Base-by-base conservation (phyloP, 2,329 filamentous ascomycete species). In the Aspergillus awamori region DNA sequence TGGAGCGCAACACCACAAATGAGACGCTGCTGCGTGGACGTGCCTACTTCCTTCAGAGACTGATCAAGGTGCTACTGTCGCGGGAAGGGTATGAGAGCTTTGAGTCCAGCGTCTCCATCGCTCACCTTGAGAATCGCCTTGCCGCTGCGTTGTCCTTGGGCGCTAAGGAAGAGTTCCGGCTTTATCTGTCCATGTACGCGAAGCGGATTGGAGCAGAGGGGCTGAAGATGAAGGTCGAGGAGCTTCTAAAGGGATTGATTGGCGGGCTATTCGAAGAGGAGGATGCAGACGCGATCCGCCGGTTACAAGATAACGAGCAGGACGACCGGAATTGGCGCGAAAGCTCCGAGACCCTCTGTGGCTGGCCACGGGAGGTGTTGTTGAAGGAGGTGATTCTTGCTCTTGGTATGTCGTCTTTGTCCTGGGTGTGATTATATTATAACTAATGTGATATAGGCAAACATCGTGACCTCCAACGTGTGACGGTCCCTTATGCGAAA, bases 161-260 rank as follows among this genome's bases (percentile, higher is more conserved):
- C 3, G 90, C 95, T 0, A 90, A 88, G 69, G 93, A 98, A 61
- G 95, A 99, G 74, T 99, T 98, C 79, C 87, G 92, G 60, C 83
- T 97, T 1, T 98, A 98, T 72, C 81, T 99, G n/a, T 90, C 93
- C 71, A 98, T 98, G 93, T 99, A 99, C 72, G 94, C 93, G 3
- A 98, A 97, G 80, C 88, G 95, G 0, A 86, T 99, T 5, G 95
- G 95, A 1, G 92, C 93, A 0, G 96, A 99, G 76, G 93, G 93
- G 0, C 81, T 94, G 55, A 87, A 89, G 67, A 84, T 87, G 59
- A 99, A 99, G 79, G 93, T 97, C 2, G 94, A 98, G 74, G 96
- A 99, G 79, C 81, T 99, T 8, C 81, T 98, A 28, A 89, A 92
- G 67, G 90, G 87, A 49, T 81, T 99, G 45, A 82, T 96, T 53